These are phyloP conservation scores for Cercospora janseana DNA, from an alignment of 2,329 filamentous ascomycete species.

Conservation along the genomic window DNA sequence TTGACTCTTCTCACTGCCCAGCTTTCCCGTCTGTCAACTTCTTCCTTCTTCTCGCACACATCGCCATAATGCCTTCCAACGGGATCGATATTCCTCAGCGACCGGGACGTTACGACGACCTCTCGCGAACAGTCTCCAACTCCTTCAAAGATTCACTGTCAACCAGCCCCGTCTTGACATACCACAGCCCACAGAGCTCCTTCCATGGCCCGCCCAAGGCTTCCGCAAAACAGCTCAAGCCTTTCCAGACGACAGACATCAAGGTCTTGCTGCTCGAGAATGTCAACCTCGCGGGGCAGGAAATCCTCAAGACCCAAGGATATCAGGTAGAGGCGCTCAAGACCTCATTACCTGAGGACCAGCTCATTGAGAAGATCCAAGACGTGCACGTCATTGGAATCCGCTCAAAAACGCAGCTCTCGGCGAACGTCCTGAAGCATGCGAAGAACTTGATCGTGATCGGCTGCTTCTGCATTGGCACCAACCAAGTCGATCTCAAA, in stretches of 20 bases:
- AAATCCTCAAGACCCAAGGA: slow-evolving; percentile 79
- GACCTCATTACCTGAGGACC: slow-evolving; percentile 82
- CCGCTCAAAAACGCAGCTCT: slow-evolving; percentile 95
- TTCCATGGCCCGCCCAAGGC: slow-evolving; percentile 41
- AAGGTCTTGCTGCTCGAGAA: slow-evolving; percentile 96
- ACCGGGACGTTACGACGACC: slow-evolving; percentile 26
- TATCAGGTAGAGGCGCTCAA: slow-evolving; percentile 95
- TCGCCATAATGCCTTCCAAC: slow-evolving; percentile 35
- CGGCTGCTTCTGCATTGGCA: slow-evolving; percentile 98
- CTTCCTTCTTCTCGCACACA: not conserved
- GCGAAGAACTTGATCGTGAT: slow-evolving; percentile 94
- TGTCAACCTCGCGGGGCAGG: slow-evolving; percentile 83
- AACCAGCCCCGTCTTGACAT: slow-evolving; percentile 70
- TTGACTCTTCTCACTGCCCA: not conserved
- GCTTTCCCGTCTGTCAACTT: not conserved
- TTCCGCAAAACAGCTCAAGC: slow-evolving; percentile 76
- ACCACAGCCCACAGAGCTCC: slow-evolving; percentile 68
- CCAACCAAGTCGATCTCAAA: slow-evolving; percentile 87
- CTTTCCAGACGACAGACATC: slow-evolving; percentile 92
- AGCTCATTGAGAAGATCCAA: slow-evolving; percentile 97
- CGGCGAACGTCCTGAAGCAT: slow-evolving; percentile 75
- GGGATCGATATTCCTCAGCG: slow-evolving; percentile 38
- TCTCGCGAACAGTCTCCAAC: slow-evolving; percentile 38
- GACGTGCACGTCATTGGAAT: slow-evolving; percentile 98
- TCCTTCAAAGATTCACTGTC: slow-evolving; percentile 57